These are phyloP conservation scores for Dactylellina parvicollis DNA, from an alignment of 2,329 filamentous ascomycete species.

Conservation along the genomic window DNA sequence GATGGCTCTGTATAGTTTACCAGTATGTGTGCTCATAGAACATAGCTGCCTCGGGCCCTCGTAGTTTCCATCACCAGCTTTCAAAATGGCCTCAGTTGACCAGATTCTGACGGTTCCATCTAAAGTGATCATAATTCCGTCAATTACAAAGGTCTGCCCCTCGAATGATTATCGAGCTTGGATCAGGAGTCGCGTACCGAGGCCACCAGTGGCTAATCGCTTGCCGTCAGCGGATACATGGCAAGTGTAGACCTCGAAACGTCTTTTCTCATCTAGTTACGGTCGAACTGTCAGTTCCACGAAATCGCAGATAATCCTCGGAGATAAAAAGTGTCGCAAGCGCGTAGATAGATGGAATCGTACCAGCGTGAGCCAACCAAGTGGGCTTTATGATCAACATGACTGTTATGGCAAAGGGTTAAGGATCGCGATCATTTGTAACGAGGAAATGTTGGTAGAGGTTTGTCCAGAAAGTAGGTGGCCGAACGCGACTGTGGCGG, in stretches of 20 bases:
- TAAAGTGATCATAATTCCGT: constrained; percentile 60
- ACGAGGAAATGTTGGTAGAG: constrained; percentile 10
- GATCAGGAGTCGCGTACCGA: constrained; percentile 69
- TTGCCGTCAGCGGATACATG: constrained; percentile 94
- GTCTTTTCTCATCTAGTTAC: constrained; percentile 84
- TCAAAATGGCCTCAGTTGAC: constrained; percentile 93
- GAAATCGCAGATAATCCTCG: constrained; percentile 56
- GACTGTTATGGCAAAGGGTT: constrained; percentile 28
- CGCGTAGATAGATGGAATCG: constrained; percentile 20
- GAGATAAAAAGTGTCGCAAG: constrained; percentile 4
- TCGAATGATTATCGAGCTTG: not conserved
- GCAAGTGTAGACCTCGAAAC: constrained; percentile 98
- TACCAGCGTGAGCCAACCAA: constrained; percentile 93
- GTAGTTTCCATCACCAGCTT: constrained; percentile 76
- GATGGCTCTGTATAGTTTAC: constrained; percentile 70
- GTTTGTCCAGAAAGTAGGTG: not conserved
- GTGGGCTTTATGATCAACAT: constrained; percentile 93
- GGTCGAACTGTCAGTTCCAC: constrained; percentile 55
- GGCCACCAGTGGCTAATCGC: constrained; percentile 90
- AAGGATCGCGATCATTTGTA: constrained; percentile 47
- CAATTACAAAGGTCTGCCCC: constrained; percentile 18
- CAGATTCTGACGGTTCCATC: constrained; percentile 97
- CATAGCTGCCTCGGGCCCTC: constrained; percentile 89
- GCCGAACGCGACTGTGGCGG: constrained; percentile 19
- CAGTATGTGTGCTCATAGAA: constrained; percentile 97